Evolutionary conservation across 2,329 filamentous ascomycete species (phyloP), one percentile per base, ranked within the genome.

Genomic region (Colletotrichum phormii): DNA sequence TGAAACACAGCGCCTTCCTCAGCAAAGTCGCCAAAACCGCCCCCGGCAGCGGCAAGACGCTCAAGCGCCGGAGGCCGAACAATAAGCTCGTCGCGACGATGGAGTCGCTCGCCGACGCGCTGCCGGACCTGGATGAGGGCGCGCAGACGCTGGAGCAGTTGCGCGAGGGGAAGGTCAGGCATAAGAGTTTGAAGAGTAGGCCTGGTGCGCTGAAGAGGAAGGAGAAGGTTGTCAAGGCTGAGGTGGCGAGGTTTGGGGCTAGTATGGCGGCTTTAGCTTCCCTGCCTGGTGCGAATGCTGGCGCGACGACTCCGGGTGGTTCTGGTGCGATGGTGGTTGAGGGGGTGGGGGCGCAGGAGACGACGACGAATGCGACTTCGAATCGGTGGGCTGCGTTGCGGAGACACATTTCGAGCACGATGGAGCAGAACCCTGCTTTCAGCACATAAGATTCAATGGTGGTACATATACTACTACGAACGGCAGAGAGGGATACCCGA

Each of bases 381-480:
- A 90, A 87, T 77, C 86, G 93, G 67, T 98, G 95, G 93, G 93
- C 93, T 35, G 94, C 95, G 18, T 81, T 98, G 81, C 90, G 95
- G 77, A 91, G 87, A 11, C 97, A 96, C 79, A 97, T 98, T 64
- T 92, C 94, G 1, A 89, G 92, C 54, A 98, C 94, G 1, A 94
- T 98, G 91, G 94, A 98, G 84, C 93, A 94, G 82, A 96, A 96
- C 77, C 90, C 93, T 15, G 94, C 93, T 3, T 97, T 97, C 79
- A 81, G 86, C 69, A 26, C 49, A 11, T 69, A 67, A 15, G 24
- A 1, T 3, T 11, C 13, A 29, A 26, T 29, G 6, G 55, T 29
- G 18, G 55, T 11, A 8, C 33, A 5, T 26, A 6, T 29, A 4
- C 26, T 15, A 55, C 26, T 29, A 22, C 15, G 9, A 29, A 3